phyloP scores from a whole-genome alignment of 768 basidiomycete genomes.

The Tylopilus subfusipes region DNA sequence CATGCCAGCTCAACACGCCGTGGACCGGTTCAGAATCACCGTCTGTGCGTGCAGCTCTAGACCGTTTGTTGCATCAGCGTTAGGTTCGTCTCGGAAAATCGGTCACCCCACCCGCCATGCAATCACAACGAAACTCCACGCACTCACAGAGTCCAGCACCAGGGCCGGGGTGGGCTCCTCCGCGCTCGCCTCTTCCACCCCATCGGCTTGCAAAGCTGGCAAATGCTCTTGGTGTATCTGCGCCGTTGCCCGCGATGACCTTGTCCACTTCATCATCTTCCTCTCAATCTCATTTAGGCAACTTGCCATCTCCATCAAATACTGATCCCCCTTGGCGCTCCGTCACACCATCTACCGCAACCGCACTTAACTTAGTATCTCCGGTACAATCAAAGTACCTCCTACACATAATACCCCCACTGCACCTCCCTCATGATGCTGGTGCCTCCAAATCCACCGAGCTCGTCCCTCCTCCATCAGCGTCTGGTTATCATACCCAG shows the following conservation, averaged over 20 bases:
- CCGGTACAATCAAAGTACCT: slow-evolving; percentile 61
- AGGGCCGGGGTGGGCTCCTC: slow-evolving; percentile 49
- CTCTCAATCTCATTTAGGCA: slow-evolving; percentile 11
- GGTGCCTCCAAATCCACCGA: slow-evolving; percentile 40
- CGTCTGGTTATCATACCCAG: slow-evolving; percentile 75
- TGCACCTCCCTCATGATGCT: slow-evolving; percentile 64
- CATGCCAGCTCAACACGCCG: background rate
- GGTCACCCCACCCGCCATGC: slow-evolving; percentile 8
- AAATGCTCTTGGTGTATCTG: slow-evolving; percentile 79
- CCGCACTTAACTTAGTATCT: slow-evolving; percentile 38
- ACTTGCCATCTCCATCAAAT: slow-evolving; percentile 16
- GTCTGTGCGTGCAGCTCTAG: background rate
- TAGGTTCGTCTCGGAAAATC: background rate
- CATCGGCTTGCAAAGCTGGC: slow-evolving; percentile 78
- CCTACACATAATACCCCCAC: slow-evolving; percentile 80
- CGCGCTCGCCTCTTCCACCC: slow-evolving; percentile 70
- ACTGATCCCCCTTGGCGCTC: slow-evolving; percentile 43
- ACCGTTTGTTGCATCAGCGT: slow-evolving; percentile 2
- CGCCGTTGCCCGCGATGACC: slow-evolving; percentile 58
- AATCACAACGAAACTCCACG: slow-evolving; percentile 12
- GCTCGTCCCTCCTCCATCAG: slow-evolving; percentile 50
- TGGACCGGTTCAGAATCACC: background rate
- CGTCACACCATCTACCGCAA: slow-evolving; percentile 44
- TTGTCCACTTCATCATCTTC: slow-evolving; percentile 12
- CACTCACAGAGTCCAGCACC: slow-evolving; percentile 10